A percentile compares a stretch with the other conserved stretches of the same genome.
These are phyloP conservation scores for Chlamydomonas sp. DNA, from an alignment of 139 green algal species.

Conservation along the genomic window DNA sequence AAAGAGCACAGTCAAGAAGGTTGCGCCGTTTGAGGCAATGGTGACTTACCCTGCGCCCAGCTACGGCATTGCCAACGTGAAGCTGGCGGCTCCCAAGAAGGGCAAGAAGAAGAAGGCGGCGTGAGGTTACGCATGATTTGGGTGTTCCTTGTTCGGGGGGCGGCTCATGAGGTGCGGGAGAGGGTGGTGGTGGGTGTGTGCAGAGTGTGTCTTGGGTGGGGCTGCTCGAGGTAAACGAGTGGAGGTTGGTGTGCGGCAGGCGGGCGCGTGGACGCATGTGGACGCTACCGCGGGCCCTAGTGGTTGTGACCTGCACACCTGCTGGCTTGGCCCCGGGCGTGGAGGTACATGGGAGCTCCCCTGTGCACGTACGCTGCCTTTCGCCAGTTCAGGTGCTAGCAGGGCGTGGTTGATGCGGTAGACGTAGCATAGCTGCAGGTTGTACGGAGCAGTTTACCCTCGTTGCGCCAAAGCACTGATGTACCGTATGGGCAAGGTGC, in stretches of 20 bases:
- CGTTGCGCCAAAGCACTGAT: too few species aligned
- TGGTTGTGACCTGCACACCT: too few species aligned
- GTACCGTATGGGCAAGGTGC: too few species aligned
- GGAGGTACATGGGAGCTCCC: too few species aligned
- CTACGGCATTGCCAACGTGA: slow-evolving; percentile 25
- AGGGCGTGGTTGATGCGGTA: too few species aligned
- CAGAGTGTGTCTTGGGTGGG: neutral
- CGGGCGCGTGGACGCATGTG: neutral
- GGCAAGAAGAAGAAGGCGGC: slow-evolving; percentile 14
- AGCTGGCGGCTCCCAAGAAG: slow-evolving; percentile 9
- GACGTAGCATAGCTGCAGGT: too few species aligned
- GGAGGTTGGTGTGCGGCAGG: neutral
- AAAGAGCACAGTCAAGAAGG: neutral
- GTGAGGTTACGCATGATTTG: neutral
- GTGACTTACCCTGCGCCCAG: neutral
- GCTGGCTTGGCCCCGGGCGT: too few species aligned
- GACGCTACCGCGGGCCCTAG: neutral
- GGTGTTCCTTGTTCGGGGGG: neutral
- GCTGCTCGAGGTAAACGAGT: neutral
- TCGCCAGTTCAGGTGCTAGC: too few species aligned
- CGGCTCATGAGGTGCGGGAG: neutral
- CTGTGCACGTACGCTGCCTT: too few species aligned
- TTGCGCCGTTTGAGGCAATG: slow-evolving; percentile 16
- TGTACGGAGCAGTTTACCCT: too few species aligned
- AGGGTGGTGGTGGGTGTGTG: neutral